Evolutionary conservation across 164 flowering plant genomes (phyloP), one percentile per base, ranked within the genome.

Genomic region (Dillenia turbinata): DNA sequence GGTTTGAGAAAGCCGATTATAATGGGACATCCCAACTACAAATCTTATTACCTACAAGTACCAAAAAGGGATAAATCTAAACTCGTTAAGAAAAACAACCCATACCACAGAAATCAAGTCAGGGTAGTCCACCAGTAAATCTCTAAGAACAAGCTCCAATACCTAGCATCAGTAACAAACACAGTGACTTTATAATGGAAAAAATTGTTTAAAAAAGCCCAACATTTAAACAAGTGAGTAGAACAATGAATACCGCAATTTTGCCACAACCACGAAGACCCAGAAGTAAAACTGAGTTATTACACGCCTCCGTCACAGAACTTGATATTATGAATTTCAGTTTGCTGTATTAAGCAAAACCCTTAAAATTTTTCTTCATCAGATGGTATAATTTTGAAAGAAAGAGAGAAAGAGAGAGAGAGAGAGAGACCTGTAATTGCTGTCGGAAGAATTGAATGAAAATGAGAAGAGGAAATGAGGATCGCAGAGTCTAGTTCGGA

Each of bases 181-280:
- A 52, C 10, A 51, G 10, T 40, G 56, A 0, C 26, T 10, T 16
- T 10, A 2, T 12, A 14, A 48, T 52, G 14, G 17, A 62, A 9
- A 62, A 49, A 50, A 49, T 10, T 40, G 15, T 9, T 33, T 9
- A 22, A 51, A 43, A 60, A 8, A 12, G 10, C 13, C 9, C 51
- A 2, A 13, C 22, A 2, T 17, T 44, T 16, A 44, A 47, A 43
- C 6, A 51, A 13, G 44, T 54, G 6, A 13, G 15, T 58, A 44
- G 12, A 54, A 57, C 14, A 22, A 7, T 8, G 13, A 60, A 40
- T 76, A 93, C 98, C 52, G 90, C 89, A 15, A 49, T 63, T 81
- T 90, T 89, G 8, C 98, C 98, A 43, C 94, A 93, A 45, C 97
- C 98, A 10, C 98, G 86, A 9, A 95, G 91, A 54, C 97, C 98